Percentiles rank a stretch among this genome's conserved stretches.
Evolutionary conservation across 192 early-diverging fungal species (phyloP).

Genomic region (Gamsiella multidivaricata): DNA sequence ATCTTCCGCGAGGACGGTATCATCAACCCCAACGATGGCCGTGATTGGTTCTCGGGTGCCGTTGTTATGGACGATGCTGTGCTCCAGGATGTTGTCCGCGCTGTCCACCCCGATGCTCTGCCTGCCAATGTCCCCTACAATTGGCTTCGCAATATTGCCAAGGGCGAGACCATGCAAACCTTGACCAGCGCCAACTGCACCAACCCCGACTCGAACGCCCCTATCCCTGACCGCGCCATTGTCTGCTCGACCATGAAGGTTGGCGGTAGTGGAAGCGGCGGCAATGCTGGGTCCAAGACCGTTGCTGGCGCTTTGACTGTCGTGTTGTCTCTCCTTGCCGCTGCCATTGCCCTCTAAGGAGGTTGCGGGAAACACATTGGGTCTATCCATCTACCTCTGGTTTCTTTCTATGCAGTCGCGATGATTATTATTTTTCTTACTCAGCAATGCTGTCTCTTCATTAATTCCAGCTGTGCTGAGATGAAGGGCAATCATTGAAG

Average conservation of each 20-base stretch:
- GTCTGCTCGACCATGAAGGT: constrained; percentile 56
- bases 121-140: constrained; percentile 60
- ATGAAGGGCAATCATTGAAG: no score
- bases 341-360: constrained; percentile 29
- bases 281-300: constrained; percentile 29
- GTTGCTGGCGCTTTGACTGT: constrained; percentile 28
- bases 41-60: constrained; percentile 78
- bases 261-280: constrained; percentile 9
- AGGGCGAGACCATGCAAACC: constrained; percentile 58
- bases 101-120: constrained; percentile 66
- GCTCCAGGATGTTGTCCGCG: constrained; percentile 77
- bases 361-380: neutral
- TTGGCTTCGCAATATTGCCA: constrained; percentile 81
- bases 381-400: neutral
- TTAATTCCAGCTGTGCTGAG: no score
- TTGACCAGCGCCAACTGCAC: constrained; percentile 66
- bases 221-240: constrained; percentile 37
- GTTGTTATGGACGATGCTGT: constrained; percentile 74
- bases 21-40: constrained; percentile 68
- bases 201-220: constrained; percentile 51
- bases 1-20: constrained; percentile 78
- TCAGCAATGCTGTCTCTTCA: no score
- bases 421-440: no score
- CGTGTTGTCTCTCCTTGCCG: constrained; percentile 23
- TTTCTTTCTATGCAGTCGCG: neutral